Evolutionary conservation across 306 rosid genomes (phyloP), one percentile per base, ranked within the genome.

Genomic region (Lithocarpus polystachyus): DNA sequence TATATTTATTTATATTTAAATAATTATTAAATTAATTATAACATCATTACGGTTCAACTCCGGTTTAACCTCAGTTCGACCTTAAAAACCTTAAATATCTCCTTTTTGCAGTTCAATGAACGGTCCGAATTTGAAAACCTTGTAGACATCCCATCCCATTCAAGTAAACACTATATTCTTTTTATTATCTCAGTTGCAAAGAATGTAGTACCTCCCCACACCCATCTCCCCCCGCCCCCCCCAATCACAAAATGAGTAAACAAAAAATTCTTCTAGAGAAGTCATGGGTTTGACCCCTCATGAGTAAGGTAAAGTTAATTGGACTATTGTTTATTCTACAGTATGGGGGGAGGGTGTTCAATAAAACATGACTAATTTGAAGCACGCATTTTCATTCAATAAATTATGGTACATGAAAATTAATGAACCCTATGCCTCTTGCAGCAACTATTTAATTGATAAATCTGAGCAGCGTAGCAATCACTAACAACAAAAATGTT

Each of bases 361-460:
- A 40, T 40, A 40, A 40, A 40, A 40, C 45, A 40, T 40, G 2
- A 40, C 3, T 2, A 40, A 40, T 40, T 40, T 40, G 54, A 76
- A 59, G 55, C 77, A 75, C 85, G 74, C 82, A 68, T 71, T 79
- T 81, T 75, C 77, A 70, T 78, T 74, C 77, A 78, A 79, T 71
- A 80, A 84, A 83, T 87, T 84, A 86, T 82, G 76, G 68, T 77
- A 89, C 87, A 86, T 77, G 80, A 80, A 77, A 76, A 80, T 79
- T 45, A 78, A 84, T 80, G 86, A 84, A 87, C 80, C 81, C 0
- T 61, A 59, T 76, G 72, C 60, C 51, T 24, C 76, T 22, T 37
- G 26, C 61, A 43, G 65, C 60, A 69, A 77, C 45, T 17, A 79
- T 11, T 73, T 84, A 84, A 72, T 71, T 68, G 56, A 59, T 45